Evolutionary conservation across 495 filamentous ascomycete genomes (phyloP).

Genomic region (Astrothelium macrocarpum): DNA sequence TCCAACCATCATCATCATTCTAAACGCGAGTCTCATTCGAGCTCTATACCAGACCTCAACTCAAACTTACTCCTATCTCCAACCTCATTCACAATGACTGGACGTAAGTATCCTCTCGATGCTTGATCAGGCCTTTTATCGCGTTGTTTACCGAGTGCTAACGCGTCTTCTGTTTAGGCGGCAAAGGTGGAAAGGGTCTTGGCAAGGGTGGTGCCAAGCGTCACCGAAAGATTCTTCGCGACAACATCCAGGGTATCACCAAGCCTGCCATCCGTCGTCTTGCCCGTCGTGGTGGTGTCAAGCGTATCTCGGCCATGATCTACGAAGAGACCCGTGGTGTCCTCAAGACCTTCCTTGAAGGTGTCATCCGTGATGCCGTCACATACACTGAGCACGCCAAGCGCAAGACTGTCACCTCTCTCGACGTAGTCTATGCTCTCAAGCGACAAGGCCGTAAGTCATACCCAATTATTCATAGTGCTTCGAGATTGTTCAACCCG

Average conservation of each 20-base stretch:
- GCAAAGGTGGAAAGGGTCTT: constrained; percentile 43
- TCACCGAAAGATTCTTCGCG: constrained; percentile 42
- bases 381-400: constrained; percentile 97
- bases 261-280: constrained; percentile 99
- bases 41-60: constrained; percentile 30
- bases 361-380: constrained; percentile 67
- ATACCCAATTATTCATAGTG: not conserved
- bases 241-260: constrained; percentile 85
- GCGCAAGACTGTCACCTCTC: constrained; percentile 95
- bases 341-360: constrained; percentile 99
- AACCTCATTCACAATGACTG: constrained; percentile 60
- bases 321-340: constrained; percentile 99
- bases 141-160: constrained; percentile 15
- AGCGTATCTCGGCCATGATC: constrained; percentile 99
- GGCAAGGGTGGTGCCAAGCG: constrained; percentile 58
- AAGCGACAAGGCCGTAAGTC: constrained; percentile 87
- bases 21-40: constrained; percentile 15
- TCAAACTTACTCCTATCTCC: constrained; percentile 26
- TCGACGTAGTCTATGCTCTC: constrained; percentile 94
- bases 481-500: not conserved
- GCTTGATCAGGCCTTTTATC: constrained; percentile 10
- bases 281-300: constrained; percentile 49
- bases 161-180: constrained; percentile 29
- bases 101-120: constrained; percentile 62
- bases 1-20: constrained; percentile 18